phyloP scores from a whole-genome alignment of 345 rosid species.

The Fremontodendron californicum region DNA sequence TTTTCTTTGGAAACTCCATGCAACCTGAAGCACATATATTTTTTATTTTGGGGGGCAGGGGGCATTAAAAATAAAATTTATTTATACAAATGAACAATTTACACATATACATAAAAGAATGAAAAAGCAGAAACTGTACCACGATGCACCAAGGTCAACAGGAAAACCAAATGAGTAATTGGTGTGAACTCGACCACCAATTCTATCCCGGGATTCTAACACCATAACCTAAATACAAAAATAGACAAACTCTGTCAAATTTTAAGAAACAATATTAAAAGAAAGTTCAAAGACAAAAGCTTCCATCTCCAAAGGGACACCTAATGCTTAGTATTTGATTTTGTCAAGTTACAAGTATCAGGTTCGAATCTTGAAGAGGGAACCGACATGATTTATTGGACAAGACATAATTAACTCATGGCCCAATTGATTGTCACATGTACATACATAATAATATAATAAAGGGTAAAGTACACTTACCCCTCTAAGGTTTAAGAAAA shows the following conservation, averaged over 20 bases:
- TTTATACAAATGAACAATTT: background rate
- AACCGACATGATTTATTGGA: background rate
- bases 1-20: constrained; percentile 95
- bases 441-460: background rate
- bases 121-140: constrained; percentile 36
- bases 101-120: background rate
- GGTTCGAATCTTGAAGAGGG: background rate
- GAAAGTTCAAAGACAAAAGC: background rate
- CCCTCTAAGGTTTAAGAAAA: no score
- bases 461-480: no score
- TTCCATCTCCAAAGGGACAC: background rate
- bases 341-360: background rate
- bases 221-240: constrained; percentile 52
- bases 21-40: constrained; percentile 56
- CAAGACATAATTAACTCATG: background rate
- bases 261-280: constrained; percentile 6
- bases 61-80: background rate
- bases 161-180: constrained; percentile 89
- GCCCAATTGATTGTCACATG: background rate
- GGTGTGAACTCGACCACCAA: constrained; percentile 85
- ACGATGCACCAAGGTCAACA: constrained; percentile 95
- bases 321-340: background rate
- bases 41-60: background rate
- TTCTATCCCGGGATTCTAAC: constrained; percentile 80
- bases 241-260: background rate